Base-by-base conservation (phyloP, 2,329 filamentous ascomycete species). In the Didymella lethalis region DNA sequence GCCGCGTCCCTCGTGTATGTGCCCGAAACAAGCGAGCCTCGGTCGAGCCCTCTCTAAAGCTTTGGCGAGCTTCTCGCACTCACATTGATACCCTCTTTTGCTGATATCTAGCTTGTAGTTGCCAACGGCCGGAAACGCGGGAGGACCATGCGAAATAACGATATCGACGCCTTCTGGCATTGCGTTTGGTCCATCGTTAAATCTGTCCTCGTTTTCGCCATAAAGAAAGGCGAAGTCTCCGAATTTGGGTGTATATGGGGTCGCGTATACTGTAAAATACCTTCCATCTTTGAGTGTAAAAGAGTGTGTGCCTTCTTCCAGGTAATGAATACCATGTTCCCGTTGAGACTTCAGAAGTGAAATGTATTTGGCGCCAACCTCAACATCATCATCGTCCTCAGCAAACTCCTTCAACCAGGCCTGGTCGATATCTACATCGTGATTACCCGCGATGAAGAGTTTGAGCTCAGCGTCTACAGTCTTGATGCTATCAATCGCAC, bases 121-220 rank as follows among this genome's bases (percentile, higher is more conserved):
- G 3, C 32, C 7, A 7, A 23, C 14, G 2, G 12, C 16, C 14
- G 34, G 12, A 7, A 51, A 51, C 4, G 54, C 43, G 0, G 86
- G 84, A 2, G 86, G 86, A 0, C 85, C 86, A 68, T 88, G 86
- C 0, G 85, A 88, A 63, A 88, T 79, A 54, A 87, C 75, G 16
- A 88, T 80, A 66, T 88, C 85, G n/a, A 86, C 71, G 14, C 59
- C 48, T 1, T 65, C 65, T 0, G 78, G 76, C 18, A 51, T 16
- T 5, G 5, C 10, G 10, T 34, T 23, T 2, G 3, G 4, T 2
- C 48, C 61, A 2, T 41, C 12, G 16, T 62, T 66, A 32, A 66
- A 62, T 12, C 53, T 48, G 28, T 64, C 64, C 23, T 64, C 62
- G 4, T 31, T 44, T 6, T 44, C 18, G 4, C 36, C 53, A 12